Base-by-base conservation (phyloP, 495 filamentous ascomycete genomes). In the Aspergillus sclerotiicarbonarius region DNA sequence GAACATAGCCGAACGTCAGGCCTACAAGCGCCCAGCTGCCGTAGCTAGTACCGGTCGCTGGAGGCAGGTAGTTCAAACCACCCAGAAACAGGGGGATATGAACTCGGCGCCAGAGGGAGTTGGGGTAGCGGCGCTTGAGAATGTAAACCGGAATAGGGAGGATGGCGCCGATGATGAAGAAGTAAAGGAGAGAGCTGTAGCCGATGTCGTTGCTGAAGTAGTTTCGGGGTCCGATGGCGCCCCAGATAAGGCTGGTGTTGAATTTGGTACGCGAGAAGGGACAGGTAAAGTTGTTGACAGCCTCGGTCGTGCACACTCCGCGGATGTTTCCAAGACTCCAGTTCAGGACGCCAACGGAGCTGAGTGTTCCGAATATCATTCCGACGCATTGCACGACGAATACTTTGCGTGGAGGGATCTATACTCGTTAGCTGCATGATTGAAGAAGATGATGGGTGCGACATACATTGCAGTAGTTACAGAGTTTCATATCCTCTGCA, bases 181-280 rank as follows among this genome's bases (percentile, higher is more conserved):
- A 89, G 84, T 88, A 92, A 56, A 88, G 51, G 67, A 77, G 31
- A 72, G 76, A 3, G 81, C 85, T 62, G 89, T 94, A 71, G 16
- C 62, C 64, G 51, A 64, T 62, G 21, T 64, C 37, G 46, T 53
- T 67, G 8, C 46, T 47, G 55, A 66, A 70, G 76, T 91, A 92
- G 47, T 90, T 82, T 32, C 70, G 61, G 1, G 90, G 90, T 0
- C 90, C 90, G 39, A 94, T 86, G 31, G 91, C 87, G n/a, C 90
- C 91, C 91, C 90, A 95, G 45, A 95, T 80, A 50, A 94, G 86
- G 56, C 82, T 87, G 8, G 90, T 89, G 74, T 91, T 92, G 78
- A 92, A 94, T 71, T 92, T 87, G 0, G 92, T 90, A 20, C 88
- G 83, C 0, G 89, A 89, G 57, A 90, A 86, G n/a, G 91, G 91